A percentile compares a stretch with the other conserved stretches of the same genome.
These are phyloP conservation scores for Malus hybrid DNA, from an alignment of 331 rosid genomes.

Conservation along the genomic window DNA sequence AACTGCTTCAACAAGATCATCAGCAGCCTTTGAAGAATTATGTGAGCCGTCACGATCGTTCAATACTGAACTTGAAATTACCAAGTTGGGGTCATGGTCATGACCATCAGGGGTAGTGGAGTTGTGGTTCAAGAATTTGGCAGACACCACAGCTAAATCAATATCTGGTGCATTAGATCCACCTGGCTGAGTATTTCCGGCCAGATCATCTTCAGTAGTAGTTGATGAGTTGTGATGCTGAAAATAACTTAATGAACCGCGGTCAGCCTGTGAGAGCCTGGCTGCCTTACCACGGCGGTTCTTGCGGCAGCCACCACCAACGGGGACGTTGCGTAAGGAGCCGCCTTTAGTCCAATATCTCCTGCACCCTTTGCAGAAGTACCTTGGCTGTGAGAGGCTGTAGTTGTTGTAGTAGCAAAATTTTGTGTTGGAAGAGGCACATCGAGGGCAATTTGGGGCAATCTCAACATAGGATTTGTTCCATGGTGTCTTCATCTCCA, in stretches of 20 bases:
- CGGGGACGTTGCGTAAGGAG: constrained; percentile 72
- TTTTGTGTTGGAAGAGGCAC: constrained; percentile 85
- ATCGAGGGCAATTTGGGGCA: constrained; percentile 83
- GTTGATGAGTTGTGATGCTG: background rate
- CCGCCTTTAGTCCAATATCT: constrained; percentile 99
- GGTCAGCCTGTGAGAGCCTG: background rate
- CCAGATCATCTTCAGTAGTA: background rate
- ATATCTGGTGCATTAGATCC: constrained; percentile 34
- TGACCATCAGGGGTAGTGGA: background rate
- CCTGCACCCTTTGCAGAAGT: constrained; percentile 78
- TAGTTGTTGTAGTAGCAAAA: constrained; percentile 98
- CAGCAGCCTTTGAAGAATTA: constrained; percentile 9
- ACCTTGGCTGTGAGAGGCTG: constrained; percentile 89
- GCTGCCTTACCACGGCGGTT: constrained; percentile 40
- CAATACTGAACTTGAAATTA: background rate
- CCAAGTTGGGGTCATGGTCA: constrained; percentile 9
- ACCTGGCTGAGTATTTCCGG: background rate
- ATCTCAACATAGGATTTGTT: constrained; percentile 43
- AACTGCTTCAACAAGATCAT: constrained; percentile 20
- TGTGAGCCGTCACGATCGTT: constrained; percentile 10
- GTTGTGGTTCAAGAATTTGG: constrained; percentile 49
- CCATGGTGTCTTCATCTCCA: constrained; percentile 27
- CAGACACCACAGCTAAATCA: constrained; percentile 71
- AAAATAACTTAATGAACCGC: background rate
- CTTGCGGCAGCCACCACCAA: constrained; percentile 74